Evolutionary conservation across 2,329 filamentous ascomycete species (phyloP), one percentile per base, ranked within the genome.

Genomic region (Fusarium oligoseptatum): DNA sequence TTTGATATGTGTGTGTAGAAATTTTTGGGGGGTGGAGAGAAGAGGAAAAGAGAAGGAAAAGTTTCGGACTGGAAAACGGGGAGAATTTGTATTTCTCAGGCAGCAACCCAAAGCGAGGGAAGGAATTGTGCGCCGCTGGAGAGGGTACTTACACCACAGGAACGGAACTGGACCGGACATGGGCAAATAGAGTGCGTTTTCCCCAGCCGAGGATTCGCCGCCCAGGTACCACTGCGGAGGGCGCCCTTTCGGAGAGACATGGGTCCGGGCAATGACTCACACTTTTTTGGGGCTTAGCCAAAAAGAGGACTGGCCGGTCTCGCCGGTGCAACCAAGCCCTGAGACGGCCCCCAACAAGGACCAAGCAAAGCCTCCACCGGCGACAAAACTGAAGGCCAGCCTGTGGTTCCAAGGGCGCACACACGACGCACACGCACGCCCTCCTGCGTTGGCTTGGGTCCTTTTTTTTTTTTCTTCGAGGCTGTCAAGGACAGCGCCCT

Each of bases 81-180:
- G 73, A 79, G 66, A 76, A 83, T 85, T 84, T 86, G 83, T 86
- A 84, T 82, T 83, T 85, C 81, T 85, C 84, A 87, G 85, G 85
- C 85, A 86, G 81, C 83, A 82, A 85, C 72, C 45, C n/a, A 39
- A 41, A 57, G 29, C 48, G 50, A 68, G 39, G 64, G 64, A 68
- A 64, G 67, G 64, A 78, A 78, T 73, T 76, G 76, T 77, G 75
- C 34, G 67, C 61, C 24, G 57, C 48, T 24, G 27, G n/a, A 8
- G 27, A 32, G 63, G 63, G 50, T 55, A 55, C 50, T 55, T 78
- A 76, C 74, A 45, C 65, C 37, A 39, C 52, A 41, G 41, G 60
- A 77, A 78, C 74, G 74, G 74, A 73, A 70, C 67, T 62, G 45
- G 58, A 67, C 58, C 55, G 27, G 11, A 6, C 50, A 66, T 68